Evolutionary conservation across 192 early-diverging fungal genomes (phyloP).

Genomic region (Pilobolus umbonatus): DNA sequence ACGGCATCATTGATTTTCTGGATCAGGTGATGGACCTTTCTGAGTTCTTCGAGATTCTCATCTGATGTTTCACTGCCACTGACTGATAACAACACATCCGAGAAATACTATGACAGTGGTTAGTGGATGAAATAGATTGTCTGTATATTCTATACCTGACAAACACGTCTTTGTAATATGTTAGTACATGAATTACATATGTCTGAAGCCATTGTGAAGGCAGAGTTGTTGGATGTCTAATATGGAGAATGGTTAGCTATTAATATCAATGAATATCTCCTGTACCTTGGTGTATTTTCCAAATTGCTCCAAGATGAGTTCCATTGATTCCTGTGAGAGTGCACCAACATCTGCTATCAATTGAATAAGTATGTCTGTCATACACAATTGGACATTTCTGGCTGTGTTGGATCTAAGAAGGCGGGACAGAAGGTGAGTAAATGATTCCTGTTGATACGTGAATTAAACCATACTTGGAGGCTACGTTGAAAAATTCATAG

Average conservation of each 20-base stretch:
- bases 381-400: constrained; percentile 71
- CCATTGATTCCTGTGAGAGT: constrained; percentile 77
- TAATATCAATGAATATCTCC: not conserved
- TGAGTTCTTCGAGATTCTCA: constrained; percentile 52
- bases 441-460: too few species aligned
- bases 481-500: constrained; percentile 58
- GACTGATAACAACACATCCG: constrained; percentile 69
- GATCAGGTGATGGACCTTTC: constrained; percentile 72
- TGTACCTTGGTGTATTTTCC: constrained; percentile 56
- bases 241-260: not conserved
- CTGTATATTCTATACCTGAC: constrained; percentile 49
- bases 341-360: constrained; percentile 68
- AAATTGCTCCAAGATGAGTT: constrained; percentile 79
- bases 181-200: constrained; percentile 72
- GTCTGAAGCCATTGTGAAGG: constrained; percentile 76
- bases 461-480: not conserved
- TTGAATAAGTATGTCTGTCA: constrained; percentile 80
- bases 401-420: constrained; percentile 61
- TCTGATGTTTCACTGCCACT: constrained; percentile 38
- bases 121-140: constrained; percentile 9
- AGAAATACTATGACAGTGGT: constrained; percentile 65
- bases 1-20: constrained; percentile 72
- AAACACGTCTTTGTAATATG: constrained; percentile 85
- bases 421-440: too few species aligned
- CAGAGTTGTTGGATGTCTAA: constrained; percentile 55